These are phyloP conservation scores for Letharia columbiana DNA, from an alignment of 495 filamentous ascomycete species.

Conservation along the genomic window DNA sequence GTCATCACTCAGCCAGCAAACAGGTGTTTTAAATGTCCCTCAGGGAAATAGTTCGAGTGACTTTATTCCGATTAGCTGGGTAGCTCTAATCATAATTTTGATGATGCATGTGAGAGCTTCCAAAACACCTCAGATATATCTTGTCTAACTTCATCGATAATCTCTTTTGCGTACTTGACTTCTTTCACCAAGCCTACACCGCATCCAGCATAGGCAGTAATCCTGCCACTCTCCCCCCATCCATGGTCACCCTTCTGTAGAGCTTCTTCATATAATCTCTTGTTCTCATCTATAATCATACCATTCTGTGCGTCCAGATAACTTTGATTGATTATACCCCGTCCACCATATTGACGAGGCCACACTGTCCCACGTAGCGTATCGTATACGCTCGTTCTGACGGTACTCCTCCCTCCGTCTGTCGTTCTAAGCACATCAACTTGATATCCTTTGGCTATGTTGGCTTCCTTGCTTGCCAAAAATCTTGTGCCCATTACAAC, in stretches of 20 bases:
- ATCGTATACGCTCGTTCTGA: slow-evolving; percentile 60
- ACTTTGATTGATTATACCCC: slow-evolving; percentile 54
- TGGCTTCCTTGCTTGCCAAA: slow-evolving; percentile 51
- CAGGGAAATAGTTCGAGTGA: neutral
- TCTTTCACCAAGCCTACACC: slow-evolving; percentile 35
- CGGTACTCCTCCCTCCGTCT: slow-evolving; percentile 58
- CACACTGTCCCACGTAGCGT: slow-evolving; percentile 54
- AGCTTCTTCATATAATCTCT: slow-evolving; percentile 45
- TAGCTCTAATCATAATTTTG: slow-evolving; percentile 10
- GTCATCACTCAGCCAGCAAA: neutral
- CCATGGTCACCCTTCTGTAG: slow-evolving; percentile 42
- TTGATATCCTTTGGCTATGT: slow-evolving; percentile 47
- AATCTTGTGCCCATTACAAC: slow-evolving; percentile 64
- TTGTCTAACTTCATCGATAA: slow-evolving; percentile 26
- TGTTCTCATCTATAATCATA: slow-evolving; percentile 45
- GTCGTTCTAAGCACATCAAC: slow-evolving; percentile 46
- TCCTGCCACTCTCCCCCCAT: slow-evolving; percentile 47
- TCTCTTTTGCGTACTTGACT: slow-evolving; percentile 28
- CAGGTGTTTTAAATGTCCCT: neutral
- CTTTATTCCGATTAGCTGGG: neutral
- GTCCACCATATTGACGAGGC: slow-evolving; percentile 52
- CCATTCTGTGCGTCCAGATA: slow-evolving; percentile 46
- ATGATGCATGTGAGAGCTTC: neutral
- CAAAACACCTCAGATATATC: slow-evolving; percentile 19
- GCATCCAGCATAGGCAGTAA: slow-evolving; percentile 57